These are phyloP conservation scores for Thelephora aurantiotincta DNA, from an alignment of 768 basidiomycete species.

Conservation along the genomic window DNA sequence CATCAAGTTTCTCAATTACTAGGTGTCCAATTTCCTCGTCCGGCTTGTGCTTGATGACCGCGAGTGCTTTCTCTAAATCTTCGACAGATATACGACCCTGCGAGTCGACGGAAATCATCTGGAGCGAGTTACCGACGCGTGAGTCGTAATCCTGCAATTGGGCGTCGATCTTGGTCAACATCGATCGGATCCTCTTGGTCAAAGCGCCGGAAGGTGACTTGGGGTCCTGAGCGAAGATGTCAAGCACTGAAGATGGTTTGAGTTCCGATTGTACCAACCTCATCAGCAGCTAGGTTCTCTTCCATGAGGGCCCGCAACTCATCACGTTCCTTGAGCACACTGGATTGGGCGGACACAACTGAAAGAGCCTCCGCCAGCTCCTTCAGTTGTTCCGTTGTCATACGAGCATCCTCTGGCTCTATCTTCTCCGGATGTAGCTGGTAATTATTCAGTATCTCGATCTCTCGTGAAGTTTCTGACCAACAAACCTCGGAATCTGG, in stretches of 20 bases:
- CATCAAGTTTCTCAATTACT: conserved; percentile 87
- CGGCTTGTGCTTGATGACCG: conserved; percentile 88
- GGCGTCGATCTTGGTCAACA: conserved; percentile 90
- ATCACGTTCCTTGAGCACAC: conserved; percentile 89
- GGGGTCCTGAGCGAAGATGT: conserved; percentile 38
- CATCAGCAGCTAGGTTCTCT: conserved; percentile 82
- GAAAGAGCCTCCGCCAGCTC: conserved; percentile 88
- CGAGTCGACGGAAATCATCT: conserved; percentile 74
- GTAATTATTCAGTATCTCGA: not conserved
- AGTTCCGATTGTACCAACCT: conserved; percentile 30
- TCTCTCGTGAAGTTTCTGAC: not conserved
- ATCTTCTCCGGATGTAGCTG: conserved; percentile 51
- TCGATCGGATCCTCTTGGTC: conserved; percentile 88
- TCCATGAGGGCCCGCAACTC: conserved; percentile 88
- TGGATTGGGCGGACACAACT: conserved; percentile 84
- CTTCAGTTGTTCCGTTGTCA: conserved; percentile 93
- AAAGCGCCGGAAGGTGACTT: conserved; percentile 75
- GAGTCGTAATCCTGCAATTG: conserved; percentile 89
- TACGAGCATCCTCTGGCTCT: conserved; percentile 65
- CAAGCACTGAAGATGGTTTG: conserved; percentile 4
- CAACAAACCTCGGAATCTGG: conserved; percentile 76
- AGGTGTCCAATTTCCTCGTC: conserved; percentile 79
- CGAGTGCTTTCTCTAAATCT: conserved; percentile 82
- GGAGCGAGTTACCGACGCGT: conserved; percentile 71
- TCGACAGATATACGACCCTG: conserved; percentile 82